Evolutionary conservation across 306 rosid genomes (phyloP).

Genomic region (Myrica gale): DNA sequence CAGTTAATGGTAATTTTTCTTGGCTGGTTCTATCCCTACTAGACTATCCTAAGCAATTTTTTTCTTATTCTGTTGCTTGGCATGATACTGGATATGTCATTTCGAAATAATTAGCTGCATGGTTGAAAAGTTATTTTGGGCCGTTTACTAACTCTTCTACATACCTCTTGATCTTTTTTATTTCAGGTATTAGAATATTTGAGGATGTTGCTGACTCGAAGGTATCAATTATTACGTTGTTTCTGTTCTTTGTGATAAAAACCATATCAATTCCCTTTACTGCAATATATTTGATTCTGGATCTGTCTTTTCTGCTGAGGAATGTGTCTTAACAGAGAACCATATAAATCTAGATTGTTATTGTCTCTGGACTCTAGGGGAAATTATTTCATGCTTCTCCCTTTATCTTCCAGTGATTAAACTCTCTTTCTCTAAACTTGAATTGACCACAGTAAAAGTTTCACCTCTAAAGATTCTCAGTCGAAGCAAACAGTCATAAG

Average conservation of each 20-base stretch:
- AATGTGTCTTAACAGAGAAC: not conserved
- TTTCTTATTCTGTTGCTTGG: not conserved
- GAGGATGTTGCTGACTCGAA: conserved; percentile 70
- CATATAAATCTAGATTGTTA: not conserved
- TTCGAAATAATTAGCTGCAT: not conserved
- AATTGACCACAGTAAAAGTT: not conserved
- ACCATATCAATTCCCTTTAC: not conserved
- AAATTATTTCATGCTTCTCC: not conserved
- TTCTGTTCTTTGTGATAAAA: conserved; percentile 1
- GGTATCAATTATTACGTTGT: conserved; percentile 38
- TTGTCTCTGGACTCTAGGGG: not conserved
- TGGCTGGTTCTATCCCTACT: conserved; percentile 16
- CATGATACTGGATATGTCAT: not conserved
- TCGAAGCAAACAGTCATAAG: not conserved
- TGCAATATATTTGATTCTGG: conserved; percentile 10
- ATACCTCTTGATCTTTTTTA: conserved; percentile 25
- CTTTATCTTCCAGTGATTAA: not conserved
- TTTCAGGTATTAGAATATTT: conserved; percentile 86
- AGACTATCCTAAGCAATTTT: conserved; percentile 8
- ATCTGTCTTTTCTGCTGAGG: conserved; percentile 2
- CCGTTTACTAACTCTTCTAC: conserved; percentile 12
- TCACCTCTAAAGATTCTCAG: not conserved
- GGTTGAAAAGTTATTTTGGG: conserved; percentile 2
- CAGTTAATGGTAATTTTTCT: conserved; percentile 65
- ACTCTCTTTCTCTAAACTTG: not conserved